phyloP scores from a whole-genome alignment of 2,329 filamentous ascomycete species.

The Aspergillus brasiliensis region DNA sequence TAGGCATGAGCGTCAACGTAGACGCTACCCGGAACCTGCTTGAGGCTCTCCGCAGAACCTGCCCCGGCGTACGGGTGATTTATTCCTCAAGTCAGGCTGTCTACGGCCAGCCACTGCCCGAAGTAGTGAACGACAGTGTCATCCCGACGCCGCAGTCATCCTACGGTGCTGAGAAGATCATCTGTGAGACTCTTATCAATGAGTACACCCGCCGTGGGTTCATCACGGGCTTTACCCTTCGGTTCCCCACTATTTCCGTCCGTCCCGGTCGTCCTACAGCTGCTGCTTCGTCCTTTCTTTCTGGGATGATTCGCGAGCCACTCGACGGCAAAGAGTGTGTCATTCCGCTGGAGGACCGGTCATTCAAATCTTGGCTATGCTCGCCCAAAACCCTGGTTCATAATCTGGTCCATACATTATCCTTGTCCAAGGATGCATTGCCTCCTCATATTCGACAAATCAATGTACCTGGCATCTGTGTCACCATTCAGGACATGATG shows the following conservation, averaged over 20 bases:
- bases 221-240: conserved; percentile 60
- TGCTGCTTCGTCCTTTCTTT: conserved; percentile 65
- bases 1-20: conserved; percentile 63
- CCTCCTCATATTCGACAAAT: conserved; percentile 53
- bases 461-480: conserved; percentile 58
- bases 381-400: conserved; percentile 56
- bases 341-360: conserved; percentile 53
- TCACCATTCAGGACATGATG: conserved; percentile 59
- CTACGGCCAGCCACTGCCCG: conserved; percentile 60
- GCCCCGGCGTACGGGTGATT: conserved; percentile 59
- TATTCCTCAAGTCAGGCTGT: conserved; percentile 66
- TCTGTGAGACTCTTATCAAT: conserved; percentile 64
- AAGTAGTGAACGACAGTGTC: conserved; percentile 53
- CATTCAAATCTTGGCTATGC: conserved; percentile 57
- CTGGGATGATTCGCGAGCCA: conserved; percentile 65
- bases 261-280: conserved; percentile 62
- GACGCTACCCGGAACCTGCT: conserved; percentile 60
- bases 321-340: conserved; percentile 58
- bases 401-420: conserved; percentile 56
- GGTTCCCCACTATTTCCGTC: conserved; percentile 65
- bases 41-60: conserved; percentile 53
- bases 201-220: conserved; percentile 63
- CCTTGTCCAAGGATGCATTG: conserved; percentile 44
- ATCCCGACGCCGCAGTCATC: conserved; percentile 63
- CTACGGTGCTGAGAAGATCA: conserved; percentile 65